phyloP scores from a whole-genome alignment of 768 basidiomycete genomes.

The Macrolepiota dolichaula region DNA sequence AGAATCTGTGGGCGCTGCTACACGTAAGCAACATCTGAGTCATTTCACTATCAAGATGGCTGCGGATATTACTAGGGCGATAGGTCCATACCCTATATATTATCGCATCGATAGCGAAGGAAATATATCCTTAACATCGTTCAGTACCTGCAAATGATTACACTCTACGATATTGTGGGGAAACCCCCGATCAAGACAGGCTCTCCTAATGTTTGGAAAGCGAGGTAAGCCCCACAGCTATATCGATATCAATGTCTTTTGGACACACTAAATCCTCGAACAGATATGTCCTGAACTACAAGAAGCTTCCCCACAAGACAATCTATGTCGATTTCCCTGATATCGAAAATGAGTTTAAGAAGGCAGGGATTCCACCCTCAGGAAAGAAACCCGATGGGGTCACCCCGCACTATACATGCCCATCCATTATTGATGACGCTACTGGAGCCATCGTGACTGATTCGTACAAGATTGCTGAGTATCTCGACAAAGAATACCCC shows the following conservation, averaged over 20 bases:
- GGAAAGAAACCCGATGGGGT: conserved; percentile 1
- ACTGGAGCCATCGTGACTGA: conserved; percentile 33
- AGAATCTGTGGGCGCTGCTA: no score
- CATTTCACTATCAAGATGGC: no score
- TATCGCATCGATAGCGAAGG: not conserved
- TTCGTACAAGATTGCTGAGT: conserved; percentile 37
- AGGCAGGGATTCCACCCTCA: conserved; percentile 3
- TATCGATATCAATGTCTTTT: not conserved
- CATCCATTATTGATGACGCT: conserved; percentile 31
- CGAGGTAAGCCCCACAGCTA: not conserved
- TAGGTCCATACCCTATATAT: no score
- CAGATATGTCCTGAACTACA: conserved; percentile 11
- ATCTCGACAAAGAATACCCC: conserved; percentile 41
- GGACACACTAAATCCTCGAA: not conserved
- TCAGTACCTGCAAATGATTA: conserved; percentile 10
- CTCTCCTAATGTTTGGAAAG: conserved; percentile 12
- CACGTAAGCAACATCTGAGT: no score
- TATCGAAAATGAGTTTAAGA: not conserved
- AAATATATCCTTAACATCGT: not conserved
- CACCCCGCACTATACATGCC: conserved; percentile 6
- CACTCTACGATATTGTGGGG: conserved; percentile 12
- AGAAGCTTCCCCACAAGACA: conserved; percentile 11
- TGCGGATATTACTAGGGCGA: no score
- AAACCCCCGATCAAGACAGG: not conserved
- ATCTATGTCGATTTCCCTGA: conserved; percentile 10